Base-by-base conservation (phyloP, 768 basidiomycete species). In the Tricholoma hemisulphureum region DNA sequence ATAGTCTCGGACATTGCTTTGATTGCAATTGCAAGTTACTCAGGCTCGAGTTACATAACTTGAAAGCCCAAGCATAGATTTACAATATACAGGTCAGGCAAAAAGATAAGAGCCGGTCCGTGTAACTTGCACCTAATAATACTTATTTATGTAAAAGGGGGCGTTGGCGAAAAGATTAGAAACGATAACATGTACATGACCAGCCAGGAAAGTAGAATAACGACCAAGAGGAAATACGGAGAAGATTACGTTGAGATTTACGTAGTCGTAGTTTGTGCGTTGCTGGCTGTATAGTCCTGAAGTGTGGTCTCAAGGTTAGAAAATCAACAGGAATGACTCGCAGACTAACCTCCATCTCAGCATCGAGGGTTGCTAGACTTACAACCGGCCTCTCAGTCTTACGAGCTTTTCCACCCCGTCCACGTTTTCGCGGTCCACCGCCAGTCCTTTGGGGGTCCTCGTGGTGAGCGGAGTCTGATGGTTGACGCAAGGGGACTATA, bases 341-440 rank as follows among this genome's bases (percentile, higher is more conserved):
- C 14, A 26, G 9, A 67, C 76, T 26, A 58, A 96, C 96, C 84
- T 91, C 91, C 96, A 98, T 98, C 80, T 98, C 96, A 6, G 95
- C 94, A 71, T 98, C 96, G 39, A 98, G 84, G 69, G 95, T 92
- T 28, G 92, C 96, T 3, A 79, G 91, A n/a, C 85, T 85, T 79
- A 95, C 95, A 56, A 79, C 76, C 5, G 90, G 83, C 61, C 92
- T 78, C 53, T 89, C 86, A 45, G 63, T 69, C 65, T 82, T 83
- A 65, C 81, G 78, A 41, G 75, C 66, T 58, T 77, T 77, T 57
- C 71, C 72, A 8, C 46, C 46, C 31, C 71, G 73, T 57, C 73
- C 74, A 63, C 80, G 76, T 39, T 75, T 73, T 55, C 81, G 78
- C 13, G 84, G 81, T 49, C 46, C 46, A n/a, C 46, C 28, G 26